Evolutionary conservation across 2,329 filamentous ascomycete species (phyloP).

Genomic region (Paraphaeosphaeria minitans): DNA sequence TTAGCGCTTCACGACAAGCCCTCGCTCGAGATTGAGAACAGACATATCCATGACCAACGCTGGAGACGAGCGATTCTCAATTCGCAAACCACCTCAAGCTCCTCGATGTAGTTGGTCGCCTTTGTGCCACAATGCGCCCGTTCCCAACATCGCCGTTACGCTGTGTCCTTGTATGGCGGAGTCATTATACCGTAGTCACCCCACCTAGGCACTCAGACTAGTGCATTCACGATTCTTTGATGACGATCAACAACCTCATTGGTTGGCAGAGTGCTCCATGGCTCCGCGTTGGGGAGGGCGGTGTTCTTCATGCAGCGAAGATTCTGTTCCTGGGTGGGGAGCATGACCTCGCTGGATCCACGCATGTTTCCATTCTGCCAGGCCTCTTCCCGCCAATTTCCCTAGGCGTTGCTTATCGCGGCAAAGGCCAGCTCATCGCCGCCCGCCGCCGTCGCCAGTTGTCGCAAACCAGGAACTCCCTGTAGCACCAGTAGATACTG

Average conservation of each 20-base stretch:
- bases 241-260: not conserved
- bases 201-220: constrained; percentile 14
- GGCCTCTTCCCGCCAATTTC: constrained; percentile 10
- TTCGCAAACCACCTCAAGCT: not conserved
- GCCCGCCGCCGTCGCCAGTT: constrained; percentile 15
- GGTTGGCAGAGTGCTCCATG: not conserved
- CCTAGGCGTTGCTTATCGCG: constrained; percentile 10
- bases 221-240: constrained; percentile 14
- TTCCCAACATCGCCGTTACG: constrained; percentile 3
- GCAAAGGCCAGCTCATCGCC: constrained; percentile 28
- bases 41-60: not conserved
- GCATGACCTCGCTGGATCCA: constrained; percentile 4
- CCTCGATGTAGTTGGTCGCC: not conserved
- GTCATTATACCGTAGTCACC: not conserved
- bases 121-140: not conserved
- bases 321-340: constrained; percentile 11
- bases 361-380: constrained; percentile 8
- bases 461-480: constrained; percentile 9
- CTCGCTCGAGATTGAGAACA: constrained; percentile 11
- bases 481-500: constrained; percentile 20
- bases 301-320: constrained; percentile 8
- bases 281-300: constrained; percentile 6
- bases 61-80: not conserved
- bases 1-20: constrained; percentile 11
- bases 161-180: constrained; percentile 5